Conservation (phyloP, 2,329 filamentous ascomycete genomes). For the Escovopsis sp. region DNA sequence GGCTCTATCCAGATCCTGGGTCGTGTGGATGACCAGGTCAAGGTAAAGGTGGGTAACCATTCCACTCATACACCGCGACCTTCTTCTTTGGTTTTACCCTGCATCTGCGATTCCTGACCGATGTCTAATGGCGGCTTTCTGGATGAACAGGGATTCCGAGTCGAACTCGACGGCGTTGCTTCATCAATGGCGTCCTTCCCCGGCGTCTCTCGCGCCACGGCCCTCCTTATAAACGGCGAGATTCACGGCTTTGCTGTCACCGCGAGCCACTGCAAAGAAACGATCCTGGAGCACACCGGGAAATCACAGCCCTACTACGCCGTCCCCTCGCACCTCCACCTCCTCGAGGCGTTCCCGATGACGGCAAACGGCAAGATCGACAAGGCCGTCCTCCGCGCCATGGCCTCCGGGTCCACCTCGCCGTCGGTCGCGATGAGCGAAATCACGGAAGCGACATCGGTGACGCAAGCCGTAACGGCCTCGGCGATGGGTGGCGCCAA, state of each 20-base stretch:
- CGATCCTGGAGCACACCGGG: constrained; percentile 25
- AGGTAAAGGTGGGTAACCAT: constrained; percentile 32
- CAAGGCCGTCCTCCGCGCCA: constrained; percentile 28
- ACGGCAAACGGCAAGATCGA: constrained; percentile 44
- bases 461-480: neutral
- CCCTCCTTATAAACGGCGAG: constrained; percentile 30
- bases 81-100: neutral
- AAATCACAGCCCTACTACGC: constrained; percentile 39
- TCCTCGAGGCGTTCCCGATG: constrained; percentile 29
- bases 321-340: constrained; percentile 30
- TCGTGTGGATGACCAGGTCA: constrained; percentile 46
- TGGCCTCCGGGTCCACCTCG: constrained; percentile 12
- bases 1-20: constrained; percentile 41
- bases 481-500: constrained; percentile 7
- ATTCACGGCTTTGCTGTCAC: constrained; percentile 37
- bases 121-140: neutral
- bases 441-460: constrained; percentile 3
- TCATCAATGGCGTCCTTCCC: constrained; percentile 31
- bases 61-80: neutral
- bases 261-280: constrained; percentile 17
- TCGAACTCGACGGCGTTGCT: constrained; percentile 44
- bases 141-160: constrained; percentile 35
- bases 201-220: constrained; percentile 31
- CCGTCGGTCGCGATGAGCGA: constrained; percentile 2
- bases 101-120: neutral